Percentiles rank a stretch among this genome's conserved stretches.
These are phyloP conservation scores for Aspergillus ellipticus DNA, from an alignment of 495 filamentous ascomycete genomes.

Conservation along the genomic window DNA sequence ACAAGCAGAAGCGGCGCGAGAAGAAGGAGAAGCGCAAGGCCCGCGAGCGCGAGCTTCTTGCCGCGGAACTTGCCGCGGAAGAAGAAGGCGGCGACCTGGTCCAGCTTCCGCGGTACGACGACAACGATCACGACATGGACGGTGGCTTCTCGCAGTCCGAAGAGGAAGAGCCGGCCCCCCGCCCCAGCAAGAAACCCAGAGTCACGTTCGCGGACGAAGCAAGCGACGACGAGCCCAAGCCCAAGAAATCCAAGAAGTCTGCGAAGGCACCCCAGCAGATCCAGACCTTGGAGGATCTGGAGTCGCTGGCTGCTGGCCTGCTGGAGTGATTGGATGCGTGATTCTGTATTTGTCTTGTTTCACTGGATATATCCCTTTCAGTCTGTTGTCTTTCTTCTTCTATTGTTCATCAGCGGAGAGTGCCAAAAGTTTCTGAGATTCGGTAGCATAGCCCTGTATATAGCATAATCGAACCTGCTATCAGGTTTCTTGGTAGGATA, in stretches of 20 bases:
- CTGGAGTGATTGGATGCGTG: constrained; percentile 46
- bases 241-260: constrained; percentile 42
- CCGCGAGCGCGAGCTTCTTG: constrained; percentile 54
- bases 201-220: constrained; percentile 29
- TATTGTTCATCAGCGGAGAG: constrained; percentile 9
- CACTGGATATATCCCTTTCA: constrained; percentile 8
- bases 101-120: constrained; percentile 42
- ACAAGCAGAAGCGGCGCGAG: constrained; percentile 73
- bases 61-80: constrained; percentile 36
- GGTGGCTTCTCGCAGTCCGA: constrained; percentile 41
- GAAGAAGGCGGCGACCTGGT: constrained; percentile 43
- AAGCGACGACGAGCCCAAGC: constrained; percentile 39
- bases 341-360: constrained; percentile 2
- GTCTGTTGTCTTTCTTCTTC: not conserved
- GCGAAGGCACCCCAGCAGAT: constrained; percentile 55
- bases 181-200: constrained; percentile 45
- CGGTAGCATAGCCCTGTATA: constrained; percentile 7
- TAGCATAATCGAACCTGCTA: constrained; percentile 1
- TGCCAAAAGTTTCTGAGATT: constrained; percentile 17
- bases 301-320: constrained; percentile 79
- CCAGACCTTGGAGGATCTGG: constrained; percentile 84
- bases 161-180: constrained; percentile 23
- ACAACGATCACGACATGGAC: constrained; percentile 28
- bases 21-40: constrained; percentile 84
- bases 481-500: not conserved